Conservation (phyloP, 192 early-diverging fungal genomes). For the Oehlia diaphana region DNA sequence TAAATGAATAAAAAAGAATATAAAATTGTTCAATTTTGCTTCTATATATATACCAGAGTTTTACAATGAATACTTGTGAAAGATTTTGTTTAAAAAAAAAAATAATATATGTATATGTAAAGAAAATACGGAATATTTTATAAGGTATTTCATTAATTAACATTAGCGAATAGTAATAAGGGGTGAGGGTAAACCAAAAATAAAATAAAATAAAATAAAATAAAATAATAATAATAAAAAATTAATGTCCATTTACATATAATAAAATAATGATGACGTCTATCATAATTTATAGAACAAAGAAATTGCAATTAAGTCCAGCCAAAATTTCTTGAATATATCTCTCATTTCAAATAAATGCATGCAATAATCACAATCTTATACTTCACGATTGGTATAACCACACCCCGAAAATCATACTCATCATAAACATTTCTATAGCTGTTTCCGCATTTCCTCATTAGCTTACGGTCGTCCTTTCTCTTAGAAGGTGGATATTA, state of each 20-base stretch:
- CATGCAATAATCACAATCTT: not conserved
- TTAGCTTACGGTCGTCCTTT: not conserved
- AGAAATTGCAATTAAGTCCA: not conserved
- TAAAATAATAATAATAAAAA: not conserved
- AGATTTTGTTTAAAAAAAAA: too few species aligned
- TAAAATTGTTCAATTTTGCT: slow-evolving; percentile 30
- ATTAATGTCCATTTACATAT: slow-evolving; percentile 17
- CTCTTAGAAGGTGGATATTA: slow-evolving; percentile 26
- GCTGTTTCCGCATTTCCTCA: slow-evolving; percentile 11
- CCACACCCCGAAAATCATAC: slow-evolving; percentile 7
- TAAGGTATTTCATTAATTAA: slow-evolving; percentile 22
- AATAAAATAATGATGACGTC: slow-evolving; percentile 1
- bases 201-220: not conserved
- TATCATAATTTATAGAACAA: not conserved
- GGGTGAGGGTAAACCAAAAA: not conserved
- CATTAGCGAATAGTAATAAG: slow-evolving; percentile 22
- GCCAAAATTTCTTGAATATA: not conserved
- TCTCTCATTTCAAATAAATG: not conserved
- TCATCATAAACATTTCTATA: slow-evolving; percentile 1
- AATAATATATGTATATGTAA: slow-evolving; percentile 5
- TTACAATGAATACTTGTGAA: slow-evolving; percentile 25
- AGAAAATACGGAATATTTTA: slow-evolving; percentile 27
- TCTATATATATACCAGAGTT: slow-evolving; percentile 20
- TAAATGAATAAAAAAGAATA: slow-evolving; percentile 21
- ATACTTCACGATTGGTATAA: slow-evolving; percentile 12